phyloP scores from a whole-genome alignment of 495 filamentous ascomycete genomes.

The Penicillium waksmanii region DNA sequence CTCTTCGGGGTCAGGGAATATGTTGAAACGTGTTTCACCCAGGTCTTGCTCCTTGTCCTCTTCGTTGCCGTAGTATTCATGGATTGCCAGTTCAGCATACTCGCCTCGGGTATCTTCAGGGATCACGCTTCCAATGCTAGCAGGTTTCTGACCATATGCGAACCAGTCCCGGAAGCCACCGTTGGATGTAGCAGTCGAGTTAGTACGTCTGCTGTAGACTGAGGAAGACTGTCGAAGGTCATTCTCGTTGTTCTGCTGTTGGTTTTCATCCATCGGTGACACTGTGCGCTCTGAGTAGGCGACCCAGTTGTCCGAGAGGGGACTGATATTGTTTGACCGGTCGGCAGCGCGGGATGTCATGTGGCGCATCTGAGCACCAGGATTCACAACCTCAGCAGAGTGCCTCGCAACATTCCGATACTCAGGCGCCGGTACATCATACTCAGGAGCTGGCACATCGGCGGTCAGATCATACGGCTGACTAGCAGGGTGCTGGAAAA shows the following conservation, averaged over 20 bases:
- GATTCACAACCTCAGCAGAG: constrained; percentile 24
- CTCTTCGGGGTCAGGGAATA: constrained; percentile 53
- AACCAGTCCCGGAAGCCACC: constrained; percentile 46
- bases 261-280: constrained; percentile 39
- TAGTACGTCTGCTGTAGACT: constrained; percentile 47
- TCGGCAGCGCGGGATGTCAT: constrained; percentile 31
- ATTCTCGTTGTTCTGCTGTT: constrained; percentile 14
- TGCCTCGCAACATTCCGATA: constrained; percentile 27
- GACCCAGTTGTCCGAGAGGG: constrained; percentile 62
- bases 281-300: constrained; percentile 60
- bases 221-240: constrained; percentile 47
- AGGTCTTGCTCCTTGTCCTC: constrained; percentile 43
- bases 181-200: constrained; percentile 37
- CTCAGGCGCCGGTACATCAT: constrained; percentile 22
- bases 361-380: constrained; percentile 24
- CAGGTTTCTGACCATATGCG: constrained; percentile 36
- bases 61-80: constrained; percentile 44
- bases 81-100: constrained; percentile 45
- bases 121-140: constrained; percentile 36
- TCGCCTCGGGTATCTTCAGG: constrained; percentile 43
- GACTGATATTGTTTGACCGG: constrained; percentile 41
- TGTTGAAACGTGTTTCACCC: constrained; percentile 43
- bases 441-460: constrained; percentile 26
- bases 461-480: constrained; percentile 36
- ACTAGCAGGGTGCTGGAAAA: constrained; percentile 29